These are phyloP conservation scores for Babesia bovis DNA, from an alignment of 169 alveolate species.

Conservation along the genomic window DNA sequence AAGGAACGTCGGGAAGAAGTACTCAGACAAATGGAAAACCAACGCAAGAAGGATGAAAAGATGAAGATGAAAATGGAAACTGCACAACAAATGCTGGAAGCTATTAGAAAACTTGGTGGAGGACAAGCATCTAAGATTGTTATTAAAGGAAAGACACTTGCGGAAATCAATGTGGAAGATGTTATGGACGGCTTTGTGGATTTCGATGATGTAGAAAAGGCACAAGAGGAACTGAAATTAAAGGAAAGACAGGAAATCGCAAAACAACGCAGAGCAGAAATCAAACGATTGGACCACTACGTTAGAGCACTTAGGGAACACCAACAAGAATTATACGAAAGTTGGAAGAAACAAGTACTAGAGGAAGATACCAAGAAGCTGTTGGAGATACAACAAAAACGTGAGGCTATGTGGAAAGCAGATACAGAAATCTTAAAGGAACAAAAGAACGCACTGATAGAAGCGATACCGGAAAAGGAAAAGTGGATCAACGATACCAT, in stretches of 20 bases:
- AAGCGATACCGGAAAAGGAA: conserved; percentile 67
- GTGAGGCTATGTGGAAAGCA: conserved; percentile 72
- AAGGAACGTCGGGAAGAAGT: conserved; percentile 77
- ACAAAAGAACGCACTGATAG: conserved; percentile 68
- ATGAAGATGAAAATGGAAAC: conserved; percentile 81
- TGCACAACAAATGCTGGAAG: conserved; percentile 78
- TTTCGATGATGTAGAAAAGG: conserved; percentile 86
- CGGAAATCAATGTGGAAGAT: conserved; percentile 84
- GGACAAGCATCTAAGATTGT: conserved; percentile 70
- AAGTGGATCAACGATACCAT: conserved; percentile 57
- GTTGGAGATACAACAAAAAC: conserved; percentile 71
- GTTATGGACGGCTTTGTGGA: conserved; percentile 83
- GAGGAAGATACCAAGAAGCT: conserved; percentile 71
- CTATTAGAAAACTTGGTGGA: conserved; percentile 76
- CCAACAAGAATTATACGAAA: conserved; percentile 73
- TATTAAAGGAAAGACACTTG: conserved; percentile 84
- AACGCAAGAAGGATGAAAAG: conserved; percentile 82
- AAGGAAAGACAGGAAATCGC: conserved; percentile 83
- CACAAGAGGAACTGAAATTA: conserved; percentile 78
- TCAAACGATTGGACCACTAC: conserved; percentile 83
- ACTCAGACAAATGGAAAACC: conserved; percentile 79
- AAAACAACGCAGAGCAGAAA: conserved; percentile 79
- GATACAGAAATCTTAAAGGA: conserved; percentile 67
- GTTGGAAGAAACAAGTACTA: conserved; percentile 67
- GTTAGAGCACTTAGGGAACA: conserved; percentile 83